Evolutionary conservation across 495 filamentous ascomycete genomes (phyloP), one percentile per base, ranked within the genome.

Genomic region (Talaromyces ruber): DNA sequence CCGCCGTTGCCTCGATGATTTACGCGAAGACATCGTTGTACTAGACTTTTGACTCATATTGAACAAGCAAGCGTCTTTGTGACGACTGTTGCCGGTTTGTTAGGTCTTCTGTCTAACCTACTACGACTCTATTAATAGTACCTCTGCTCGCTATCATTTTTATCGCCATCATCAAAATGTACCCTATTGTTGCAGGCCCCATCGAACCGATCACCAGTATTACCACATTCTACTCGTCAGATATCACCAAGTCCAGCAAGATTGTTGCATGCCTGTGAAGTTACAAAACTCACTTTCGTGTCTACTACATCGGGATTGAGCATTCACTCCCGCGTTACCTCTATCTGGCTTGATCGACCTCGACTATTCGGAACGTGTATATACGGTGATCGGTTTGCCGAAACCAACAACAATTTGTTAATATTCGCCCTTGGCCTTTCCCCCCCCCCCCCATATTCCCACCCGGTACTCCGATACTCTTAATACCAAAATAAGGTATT

Each of bases 151-250:
- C 14, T 57, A n/a, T 37, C 52, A 9, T 52, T 30, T 61, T 30
- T 61, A 61, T 61, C 53, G 39, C 59, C 50, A 53, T 60, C 18
- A 56, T 53, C 71, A 73, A 73, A 64, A 73, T 73, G 71, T 73
- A 71, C 71, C 64, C 54, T 69, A 64, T 65, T 69, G 66, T 53
- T 64, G 65, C 61, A 45, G 64, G 65, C 62, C 61, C 62, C 64
- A 25, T 61, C 66, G 69, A 66, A 69, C 71, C 71, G 71, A 65
- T 72, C 68, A 61, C 65, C 69, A 59, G 62, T 68, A 63, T 70
- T 67, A 66, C 64, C 63, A 64, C 67, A 63, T 69, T 64, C 67
- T 56, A 32, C 51, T 39, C 67, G 61, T 64, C 65, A 69, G 69
- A 70, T 68, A 60, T 70, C 64, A 47, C 50, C 62, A 59, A 60